Evolutionary conservation across 2,329 filamentous ascomycete species (phyloP).

Genomic region (Orbilia oligospora): DNA sequence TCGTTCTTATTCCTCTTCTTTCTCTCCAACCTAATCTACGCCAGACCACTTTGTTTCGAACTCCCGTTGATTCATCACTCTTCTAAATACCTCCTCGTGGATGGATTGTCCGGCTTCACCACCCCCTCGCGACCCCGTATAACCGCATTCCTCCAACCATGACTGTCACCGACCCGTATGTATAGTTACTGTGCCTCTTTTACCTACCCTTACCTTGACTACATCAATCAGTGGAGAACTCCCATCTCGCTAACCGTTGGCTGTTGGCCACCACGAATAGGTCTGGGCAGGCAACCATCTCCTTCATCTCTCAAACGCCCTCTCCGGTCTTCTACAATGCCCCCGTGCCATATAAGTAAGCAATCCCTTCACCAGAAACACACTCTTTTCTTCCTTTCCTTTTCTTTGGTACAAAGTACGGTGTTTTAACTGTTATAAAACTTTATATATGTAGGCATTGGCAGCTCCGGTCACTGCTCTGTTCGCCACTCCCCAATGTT

Average conservation of each 20-base stretch:
- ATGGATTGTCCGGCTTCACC: slow-evolving; percentile 44
- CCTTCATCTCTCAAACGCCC: slow-evolving; percentile 56
- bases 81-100: slow-evolving; percentile 12
- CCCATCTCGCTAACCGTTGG: slow-evolving; percentile 55
- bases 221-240: slow-evolving; percentile 24
- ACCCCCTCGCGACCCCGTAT: slow-evolving; percentile 35
- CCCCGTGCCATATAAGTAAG: slow-evolving; percentile 60
- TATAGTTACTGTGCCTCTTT: slow-evolving; percentile 16
- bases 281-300: slow-evolving; percentile 50
- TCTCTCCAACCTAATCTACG: slow-evolving; percentile 17
- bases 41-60: slow-evolving; percentile 12
- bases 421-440: neutral
- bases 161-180: slow-evolving; percentile 59
- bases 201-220: slow-evolving; percentile 3
- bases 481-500: slow-evolving; percentile 80
- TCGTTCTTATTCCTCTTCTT: neutral
- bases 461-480: slow-evolving; percentile 91
- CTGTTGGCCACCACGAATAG: slow-evolving; percentile 37
- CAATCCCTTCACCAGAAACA: too few species aligned
- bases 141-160: slow-evolving; percentile 38
- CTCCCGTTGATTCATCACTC: slow-evolving; percentile 14
- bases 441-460: slow-evolving; percentile 74
- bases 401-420: neutral
- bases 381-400: too few species aligned
- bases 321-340: slow-evolving; percentile 56